A percentile compares a stretch with the other conserved stretches of the same genome.
Conservation (phyloP, 129 eudicot genomes). For the Chrysanthemum makinoi region DNA sequence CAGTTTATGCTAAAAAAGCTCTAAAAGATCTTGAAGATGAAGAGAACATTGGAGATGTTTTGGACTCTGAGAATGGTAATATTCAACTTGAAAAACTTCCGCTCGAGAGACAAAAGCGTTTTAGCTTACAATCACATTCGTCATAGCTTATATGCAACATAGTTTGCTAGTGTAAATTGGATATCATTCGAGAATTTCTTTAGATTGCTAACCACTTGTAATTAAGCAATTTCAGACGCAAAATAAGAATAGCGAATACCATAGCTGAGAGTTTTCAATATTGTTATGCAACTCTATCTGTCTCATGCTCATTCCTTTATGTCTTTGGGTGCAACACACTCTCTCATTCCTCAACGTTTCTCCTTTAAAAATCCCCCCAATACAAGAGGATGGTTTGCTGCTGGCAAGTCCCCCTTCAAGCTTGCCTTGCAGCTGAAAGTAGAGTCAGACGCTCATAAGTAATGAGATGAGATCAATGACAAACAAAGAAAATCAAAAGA, state of each 20-base stretch:
- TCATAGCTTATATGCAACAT: constrained; percentile 20
- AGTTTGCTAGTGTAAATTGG: constrained; percentile 43
- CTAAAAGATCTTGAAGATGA: constrained; percentile 55
- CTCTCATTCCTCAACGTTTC: too few species aligned
- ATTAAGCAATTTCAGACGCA: constrained; percentile 27
- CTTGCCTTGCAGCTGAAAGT: too few species aligned
- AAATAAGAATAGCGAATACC: constrained; percentile 16
- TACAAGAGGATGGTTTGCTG: too few species aligned
- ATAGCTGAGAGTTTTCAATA: constrained; percentile 17
- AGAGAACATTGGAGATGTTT: constrained; percentile 43
- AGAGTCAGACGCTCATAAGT: too few species aligned
- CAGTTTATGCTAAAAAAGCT: constrained; percentile 70
- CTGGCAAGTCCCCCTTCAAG: too few species aligned
- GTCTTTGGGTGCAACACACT: background rate
- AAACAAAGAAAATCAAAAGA: too few species aligned
- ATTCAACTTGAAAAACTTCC: constrained; percentile 69
- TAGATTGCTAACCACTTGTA: constrained; percentile 44
- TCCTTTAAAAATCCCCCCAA: too few species aligned
- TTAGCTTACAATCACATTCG: constrained; percentile 4
- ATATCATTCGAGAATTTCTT: constrained; percentile 12
- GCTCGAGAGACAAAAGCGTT: constrained; percentile 54
- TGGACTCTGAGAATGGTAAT: constrained; percentile 25
- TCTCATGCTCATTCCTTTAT: background rate
- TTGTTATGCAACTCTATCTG: background rate
- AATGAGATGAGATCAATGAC: too few species aligned